phyloP scores from a whole-genome alignment of 768 basidiomycete species.

The Boletus pseudopeckii region DNA sequence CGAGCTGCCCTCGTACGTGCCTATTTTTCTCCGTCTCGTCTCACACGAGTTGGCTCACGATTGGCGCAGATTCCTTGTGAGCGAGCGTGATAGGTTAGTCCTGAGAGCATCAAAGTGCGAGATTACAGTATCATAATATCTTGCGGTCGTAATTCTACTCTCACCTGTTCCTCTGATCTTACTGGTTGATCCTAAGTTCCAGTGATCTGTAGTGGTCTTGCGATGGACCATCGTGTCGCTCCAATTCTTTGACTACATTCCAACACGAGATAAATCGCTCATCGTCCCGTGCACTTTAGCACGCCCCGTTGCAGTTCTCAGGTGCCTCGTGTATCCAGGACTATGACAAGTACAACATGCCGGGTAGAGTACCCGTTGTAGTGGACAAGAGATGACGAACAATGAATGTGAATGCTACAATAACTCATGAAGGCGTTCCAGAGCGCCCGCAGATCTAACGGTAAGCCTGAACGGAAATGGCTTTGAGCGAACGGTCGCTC shows the following conservation, averaged over 20 bases:
- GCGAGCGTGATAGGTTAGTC: slow-evolving; percentile 71
- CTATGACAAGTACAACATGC: slow-evolving; percentile 59
- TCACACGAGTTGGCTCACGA: not conserved
- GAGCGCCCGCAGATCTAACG: not conserved
- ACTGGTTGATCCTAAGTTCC: not conserved
- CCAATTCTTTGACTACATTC: not conserved
- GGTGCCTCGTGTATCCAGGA: slow-evolving; percentile 60
- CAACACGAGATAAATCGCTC: not conserved
- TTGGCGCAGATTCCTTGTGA: slow-evolving; percentile 66
- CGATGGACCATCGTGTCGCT: slow-evolving; percentile 36
- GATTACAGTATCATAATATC: slow-evolving; percentile 76
- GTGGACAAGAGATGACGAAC: no score
- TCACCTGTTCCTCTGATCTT: not conserved
- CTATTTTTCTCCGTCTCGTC: not conserved
- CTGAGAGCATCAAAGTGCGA: slow-evolving; percentile 76
- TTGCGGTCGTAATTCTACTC: slow-evolving; percentile 55
- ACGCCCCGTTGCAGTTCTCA: slow-evolving; percentile 67
- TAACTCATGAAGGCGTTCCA: not conserved
- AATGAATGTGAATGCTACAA: not conserved
- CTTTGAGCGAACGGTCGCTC: slow-evolving; percentile 1
- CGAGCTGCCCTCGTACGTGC: slow-evolving; percentile 73
- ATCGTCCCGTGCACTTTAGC: not conserved
- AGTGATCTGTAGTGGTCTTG: not conserved
- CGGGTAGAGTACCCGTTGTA: no score
- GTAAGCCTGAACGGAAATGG: slow-evolving; percentile 4